phyloP scores from a whole-genome alignment of 805 yeast genomes.

The Hanseniaspora taiwanica region DNA sequence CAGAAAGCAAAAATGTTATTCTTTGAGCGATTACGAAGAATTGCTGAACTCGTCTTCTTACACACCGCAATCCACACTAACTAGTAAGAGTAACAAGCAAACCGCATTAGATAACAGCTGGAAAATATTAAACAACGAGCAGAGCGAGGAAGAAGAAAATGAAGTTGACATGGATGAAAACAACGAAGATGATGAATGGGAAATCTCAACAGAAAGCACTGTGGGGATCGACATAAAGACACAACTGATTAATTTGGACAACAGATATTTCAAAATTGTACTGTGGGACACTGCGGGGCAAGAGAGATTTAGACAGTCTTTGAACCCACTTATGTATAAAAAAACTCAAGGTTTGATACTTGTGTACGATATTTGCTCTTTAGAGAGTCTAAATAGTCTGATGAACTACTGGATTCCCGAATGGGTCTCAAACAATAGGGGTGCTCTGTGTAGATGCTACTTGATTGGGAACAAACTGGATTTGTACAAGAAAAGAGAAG shows the following conservation, averaged over 20 bases:
- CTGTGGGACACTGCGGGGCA: constrained; percentile 43
- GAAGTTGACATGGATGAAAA: constrained; percentile 16
- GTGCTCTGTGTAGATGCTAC: constrained; percentile 22
- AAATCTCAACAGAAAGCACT: constrained; percentile 27
- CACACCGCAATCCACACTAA: not conserved
- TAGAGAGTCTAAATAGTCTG: constrained; percentile 25
- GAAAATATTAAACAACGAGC: not conserved
- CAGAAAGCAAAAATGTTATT: constrained; percentile 14
- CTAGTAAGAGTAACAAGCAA: too few relatives aligned
- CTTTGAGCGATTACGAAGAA: constrained; percentile 23
- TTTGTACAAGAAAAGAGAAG: constrained; percentile 23
- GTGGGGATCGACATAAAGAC: constrained; percentile 36
- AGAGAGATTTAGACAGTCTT: constrained; percentile 33
- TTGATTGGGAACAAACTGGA: constrained; percentile 35
- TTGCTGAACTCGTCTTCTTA: constrained; percentile 8
- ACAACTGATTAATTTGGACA: constrained; percentile 30
- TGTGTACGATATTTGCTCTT: constrained; percentile 31
- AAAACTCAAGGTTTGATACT: constrained; percentile 34
- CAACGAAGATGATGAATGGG: constrained; percentile 14
- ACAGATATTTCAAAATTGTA: constrained; percentile 30
- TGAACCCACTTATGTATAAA: constrained; percentile 31
- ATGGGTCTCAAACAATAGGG: constrained; percentile 23
- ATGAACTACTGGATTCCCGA: constrained; percentile 31
- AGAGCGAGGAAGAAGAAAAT: constrained; percentile 1
- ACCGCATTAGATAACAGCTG: too few relatives aligned